Base-by-base conservation (phyloP, 164 flowering plant genomes). In the Annona cherimola region DNA sequence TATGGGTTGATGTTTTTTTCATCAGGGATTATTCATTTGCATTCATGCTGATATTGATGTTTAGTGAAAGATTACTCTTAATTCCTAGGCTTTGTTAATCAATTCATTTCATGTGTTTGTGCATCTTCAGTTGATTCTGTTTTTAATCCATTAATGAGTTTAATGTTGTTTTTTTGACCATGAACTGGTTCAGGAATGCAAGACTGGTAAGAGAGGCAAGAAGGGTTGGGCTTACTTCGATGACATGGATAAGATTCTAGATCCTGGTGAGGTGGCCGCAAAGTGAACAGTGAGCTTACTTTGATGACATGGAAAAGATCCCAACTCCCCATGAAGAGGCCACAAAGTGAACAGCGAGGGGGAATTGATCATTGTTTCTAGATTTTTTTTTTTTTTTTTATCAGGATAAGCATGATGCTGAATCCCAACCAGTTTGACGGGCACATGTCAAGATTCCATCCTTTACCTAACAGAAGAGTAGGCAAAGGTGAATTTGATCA, bases 161-260 rank as follows among this genome's bases (percentile, higher is more conserved):
- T 40, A 6, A 67, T 41, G 20, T 45, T 20, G 26, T 42, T 71
- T 59, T 8, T 20, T 26, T 42, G 35, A 5, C 16, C 57, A 42
- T 72, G 5, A 68, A 19, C 57, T 75, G 59, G 42, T 20, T 66
- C 91, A 93, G 99, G 99, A 93, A 79, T 74, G 74, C 79, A 86
- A 76, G 78, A 77, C 67, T 57, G 93, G 80, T 35, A 70, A 67
- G 74, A 78, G 79, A 65, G 81, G 74, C 81, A 82, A 59, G 73
- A 82, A 81, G n/a, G 76, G 76, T 64, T 95, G 99, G 99, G 91
- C 89, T 35, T 88, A 89, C 77, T 91, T 79, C 62, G 87, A 86
- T 45, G 92, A 90, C 26, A 77, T 95, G 88, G 70, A 87, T 45
- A 72, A 74, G 42, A 79, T 87, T 64, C 66, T 95, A 46, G 84